Evolutionary conservation across 768 basidiomycete species (phyloP), one percentile per base, ranked within the genome.

Genomic region (Clitopilus passeckerianus): DNA sequence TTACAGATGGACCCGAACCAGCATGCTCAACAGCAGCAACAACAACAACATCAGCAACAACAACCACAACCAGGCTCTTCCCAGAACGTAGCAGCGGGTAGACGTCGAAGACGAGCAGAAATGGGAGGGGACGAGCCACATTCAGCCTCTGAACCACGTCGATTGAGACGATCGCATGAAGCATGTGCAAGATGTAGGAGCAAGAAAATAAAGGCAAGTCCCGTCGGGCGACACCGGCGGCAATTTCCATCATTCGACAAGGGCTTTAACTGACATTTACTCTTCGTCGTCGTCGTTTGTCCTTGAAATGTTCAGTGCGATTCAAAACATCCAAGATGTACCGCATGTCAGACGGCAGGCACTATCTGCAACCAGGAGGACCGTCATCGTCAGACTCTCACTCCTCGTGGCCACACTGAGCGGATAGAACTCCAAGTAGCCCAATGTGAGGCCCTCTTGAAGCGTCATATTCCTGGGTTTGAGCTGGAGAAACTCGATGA

Each of bases 191-290:
- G 92, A 72, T 94, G 92, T 82, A 90, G 92, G 83, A 89, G 87
- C 79, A 93, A 94, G 86, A 94, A 94, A 89, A 94, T 94, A 77
- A 94, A 94, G 90, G 90, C 86, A 80, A 79, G 78, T 78, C 75
- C 78, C 80, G 79, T 77, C 85, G 86, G 85, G 80, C 73, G 74
- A 74, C 77, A 81, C 87, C 89, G 87, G 85, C 87, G 87, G 89
- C 88, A 90, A 89, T 82, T 87, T 84, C 87, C 88, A 86, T 74
- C 73, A 72, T 73, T 64, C 44, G 64, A 62, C 16, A 50, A 50
- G 46, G 46, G 18, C 16, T 50, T 50, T 18, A 50, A 50, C 46
- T 50, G 46, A 50, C 46, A 50, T 50, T 50, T 50, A 50, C 46
- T 18, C 46, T 50, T 50, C 46, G 46, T 50, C 46, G 46, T 50